Percentiles rank a stretch among this genome's conserved stretches.
Evolutionary conservation across 1,284 basidiomycete genomes (phyloP).

Genomic region (Irpex sp.): DNA sequence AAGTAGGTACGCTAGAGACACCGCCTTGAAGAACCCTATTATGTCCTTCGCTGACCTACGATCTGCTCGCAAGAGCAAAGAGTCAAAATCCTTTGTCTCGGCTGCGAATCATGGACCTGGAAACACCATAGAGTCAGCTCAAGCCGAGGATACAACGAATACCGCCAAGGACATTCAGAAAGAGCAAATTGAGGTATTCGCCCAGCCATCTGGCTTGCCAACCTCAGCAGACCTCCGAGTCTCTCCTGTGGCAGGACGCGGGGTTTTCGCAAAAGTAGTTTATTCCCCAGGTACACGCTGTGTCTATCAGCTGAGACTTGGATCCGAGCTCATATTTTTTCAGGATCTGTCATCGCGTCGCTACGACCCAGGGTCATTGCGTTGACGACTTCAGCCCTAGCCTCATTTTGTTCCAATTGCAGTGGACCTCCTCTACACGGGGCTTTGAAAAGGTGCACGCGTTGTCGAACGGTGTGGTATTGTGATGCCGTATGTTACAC

Average conservation of each 20-base stretch:
- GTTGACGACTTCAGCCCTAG: slow-evolving; percentile 63
- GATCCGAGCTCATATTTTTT: not conserved
- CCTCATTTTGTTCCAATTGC: slow-evolving; percentile 68
- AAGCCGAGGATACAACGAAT: too few species aligned
- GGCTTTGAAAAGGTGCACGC: slow-evolving; percentile 63
- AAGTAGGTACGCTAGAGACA: not conserved
- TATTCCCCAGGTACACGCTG: slow-evolving; percentile 5
- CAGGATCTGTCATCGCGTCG: slow-evolving; percentile 60
- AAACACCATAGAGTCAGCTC: not conserved
- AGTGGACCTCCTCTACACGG: slow-evolving; percentile 33
- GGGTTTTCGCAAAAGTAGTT: slow-evolving; percentile 10
- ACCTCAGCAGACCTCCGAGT: slow-evolving; percentile 4
- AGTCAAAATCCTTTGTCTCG: slow-evolving; percentile 14
- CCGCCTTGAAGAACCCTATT: not conserved
- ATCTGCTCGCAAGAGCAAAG: slow-evolving; percentile 15
- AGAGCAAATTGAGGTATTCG: not conserved
- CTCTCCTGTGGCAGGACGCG: slow-evolving; percentile 8
- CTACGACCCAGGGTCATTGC: slow-evolving; percentile 59
- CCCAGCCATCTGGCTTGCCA: slow-evolving; percentile 1
- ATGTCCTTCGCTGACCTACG: slow-evolving; percentile 16
- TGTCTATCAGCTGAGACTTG: not conserved
- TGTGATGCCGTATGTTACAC: slow-evolving; percentile 55
- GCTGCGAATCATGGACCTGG: not conserved
- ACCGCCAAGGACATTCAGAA: not conserved
- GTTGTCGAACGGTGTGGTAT: slow-evolving; percentile 68